A percentile compares a stretch with the other conserved stretches of the same genome.
Conservation (phyloP, 139 green algal genomes). For the Bryopsis sp. region DNA sequence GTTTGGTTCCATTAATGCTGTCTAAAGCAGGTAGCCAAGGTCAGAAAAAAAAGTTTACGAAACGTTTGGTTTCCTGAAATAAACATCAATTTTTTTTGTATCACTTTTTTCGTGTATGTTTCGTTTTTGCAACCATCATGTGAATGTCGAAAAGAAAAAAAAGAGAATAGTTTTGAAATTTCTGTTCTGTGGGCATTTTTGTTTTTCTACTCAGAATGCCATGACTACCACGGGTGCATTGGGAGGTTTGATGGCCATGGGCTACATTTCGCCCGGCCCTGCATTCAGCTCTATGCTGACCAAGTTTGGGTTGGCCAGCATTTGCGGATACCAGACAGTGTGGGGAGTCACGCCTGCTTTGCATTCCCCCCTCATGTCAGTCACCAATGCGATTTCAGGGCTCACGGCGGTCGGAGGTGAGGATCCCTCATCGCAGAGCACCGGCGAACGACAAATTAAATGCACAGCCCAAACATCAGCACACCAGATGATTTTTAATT, state of each 20-base stretch:
- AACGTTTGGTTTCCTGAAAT: no score
- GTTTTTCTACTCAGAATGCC: slow-evolving; percentile 19
- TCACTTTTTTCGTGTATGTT: no score
- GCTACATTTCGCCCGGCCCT: slow-evolving; percentile 39
- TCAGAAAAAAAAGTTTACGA: no score
- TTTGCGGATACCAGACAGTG: slow-evolving; percentile 67
- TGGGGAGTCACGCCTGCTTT: slow-evolving; percentile 77
- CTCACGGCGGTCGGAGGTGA: slow-evolving; percentile 30
- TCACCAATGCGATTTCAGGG: slow-evolving; percentile 87
- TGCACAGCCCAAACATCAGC: no score
- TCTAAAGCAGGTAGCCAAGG: no score
- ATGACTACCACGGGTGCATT: slow-evolving; percentile 31
- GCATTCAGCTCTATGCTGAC: slow-evolving; percentile 70
- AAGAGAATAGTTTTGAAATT: no score
- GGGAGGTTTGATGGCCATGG: slow-evolving; percentile 47
- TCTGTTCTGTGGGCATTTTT: background rate
- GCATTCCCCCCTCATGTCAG: slow-evolving; percentile 86
- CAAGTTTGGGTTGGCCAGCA: slow-evolving; percentile 70
- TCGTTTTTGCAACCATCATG: no score
- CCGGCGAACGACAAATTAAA: no score
- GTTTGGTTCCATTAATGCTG: no score
- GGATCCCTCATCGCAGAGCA: background rate
- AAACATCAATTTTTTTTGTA: no score
- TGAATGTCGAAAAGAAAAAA: no score
- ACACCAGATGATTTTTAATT: no score